A percentile compares a stretch with the other conserved stretches of the same genome.
phyloP scores from a whole-genome alignment of 2,329 filamentous ascomycete species.

The Penicillium griseofulvum region DNA sequence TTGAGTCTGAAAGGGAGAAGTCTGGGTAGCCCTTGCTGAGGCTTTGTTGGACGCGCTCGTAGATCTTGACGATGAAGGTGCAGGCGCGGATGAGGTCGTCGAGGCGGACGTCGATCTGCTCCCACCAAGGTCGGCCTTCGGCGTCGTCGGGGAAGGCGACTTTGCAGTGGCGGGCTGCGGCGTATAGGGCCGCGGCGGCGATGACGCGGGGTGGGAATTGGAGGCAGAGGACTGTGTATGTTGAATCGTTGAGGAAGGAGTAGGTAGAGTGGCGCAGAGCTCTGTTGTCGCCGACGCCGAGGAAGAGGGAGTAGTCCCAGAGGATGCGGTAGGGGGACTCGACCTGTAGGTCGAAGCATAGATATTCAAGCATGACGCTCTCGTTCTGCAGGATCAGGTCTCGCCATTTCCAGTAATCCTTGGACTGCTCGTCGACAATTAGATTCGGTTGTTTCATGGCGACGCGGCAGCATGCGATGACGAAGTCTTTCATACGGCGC shows the following conservation, averaged over 20 bases:
- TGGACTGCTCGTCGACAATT: conserved; percentile 91
- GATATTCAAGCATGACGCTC: conserved; percentile 82
- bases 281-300: conserved; percentile 76
- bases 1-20: conserved; percentile 21
- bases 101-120: conserved; percentile 68
- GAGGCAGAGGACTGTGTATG: conserved; percentile 78
- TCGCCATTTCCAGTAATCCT: conserved; percentile 97
- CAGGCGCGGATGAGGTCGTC: conserved; percentile 70
- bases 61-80: conserved; percentile 65
- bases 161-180: conserved; percentile 71
- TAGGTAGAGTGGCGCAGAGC: conserved; percentile 79
- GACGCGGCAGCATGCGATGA: conserved; percentile 88
- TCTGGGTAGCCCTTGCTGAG: conserved; percentile 45
- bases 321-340: conserved; percentile 84
- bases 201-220: conserved; percentile 76
- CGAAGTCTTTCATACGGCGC: conserved; percentile 90
- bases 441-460: conserved; percentile 91
- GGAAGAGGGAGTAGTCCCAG: conserved; percentile 73
- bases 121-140: conserved; percentile 83
- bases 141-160: conserved; percentile 72
- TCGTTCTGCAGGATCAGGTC: conserved; percentile 92
- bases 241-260: conserved; percentile 91
- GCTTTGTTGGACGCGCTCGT: conserved; percentile 46
- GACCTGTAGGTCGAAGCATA: conserved; percentile 91
- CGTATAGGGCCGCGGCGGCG: conserved; percentile 82